Base-by-base conservation (phyloP, 768 basidiomycete species). In the Collybiopsis confluens region DNA sequence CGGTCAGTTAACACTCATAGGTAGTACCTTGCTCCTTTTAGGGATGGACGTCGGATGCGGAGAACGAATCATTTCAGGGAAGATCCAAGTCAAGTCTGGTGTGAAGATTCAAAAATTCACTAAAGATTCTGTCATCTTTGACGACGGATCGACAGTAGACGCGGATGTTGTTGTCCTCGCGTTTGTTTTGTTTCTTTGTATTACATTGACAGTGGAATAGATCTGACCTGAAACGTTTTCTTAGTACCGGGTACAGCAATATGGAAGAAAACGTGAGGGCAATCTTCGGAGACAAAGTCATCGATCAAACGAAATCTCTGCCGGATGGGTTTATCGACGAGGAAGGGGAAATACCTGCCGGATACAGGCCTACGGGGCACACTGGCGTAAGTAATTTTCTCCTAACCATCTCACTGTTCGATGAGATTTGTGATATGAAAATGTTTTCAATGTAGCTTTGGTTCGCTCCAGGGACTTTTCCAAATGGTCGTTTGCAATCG, bases 21-120 rank as follows among this genome's bases (percentile, higher is more conserved):
- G 5, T 45, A 3, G 5, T 45, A 23, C 5, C 23, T 5, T 4
- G 9, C 11, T 27, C 10, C 10, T 42, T 66, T 2, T 44, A 69
- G 68, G 65, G 65, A 38, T 70, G 20, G 78, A 80, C 56, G 71
- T 74, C 46, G 81, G 80, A 27, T 76, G 76, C 41, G 74, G 74
- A 30, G 71, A 80, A 59, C 67, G 76, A 54, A 77, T 84, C 58
- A 72, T 72, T 35, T 68, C 75, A 40, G 80, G 81, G 5, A 73
- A 80, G 59, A 77, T 84, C 64, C 78, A 79, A 60, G 63, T 84
- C 54, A 83, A 82, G 68, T 77, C 76, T 57, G 80, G 79, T 41
- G 64, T 68, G 16, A 70, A 74, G 55, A 67, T 78, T 35, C 63
- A 65, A 18, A 58, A 58, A 11, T 71, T 78, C 60, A 65, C 60